These are phyloP conservation scores for Ochetophila trinervis DNA, from an alignment of 306 rosid genomes.

Conservation along the genomic window DNA sequence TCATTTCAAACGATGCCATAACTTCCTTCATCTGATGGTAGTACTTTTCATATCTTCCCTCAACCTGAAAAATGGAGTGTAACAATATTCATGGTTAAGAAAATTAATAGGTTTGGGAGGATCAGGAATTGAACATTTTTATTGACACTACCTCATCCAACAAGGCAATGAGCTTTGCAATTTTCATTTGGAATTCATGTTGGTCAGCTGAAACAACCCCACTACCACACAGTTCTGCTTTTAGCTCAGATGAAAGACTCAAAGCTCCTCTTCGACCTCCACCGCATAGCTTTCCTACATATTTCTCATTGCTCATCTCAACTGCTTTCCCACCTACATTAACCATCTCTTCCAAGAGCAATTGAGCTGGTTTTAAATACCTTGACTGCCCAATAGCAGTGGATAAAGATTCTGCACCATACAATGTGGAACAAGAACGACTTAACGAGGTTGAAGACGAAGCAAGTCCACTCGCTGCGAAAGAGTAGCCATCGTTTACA, in stretches of 20 bases:
- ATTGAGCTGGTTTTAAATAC: conserved; percentile 59
- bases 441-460: conserved; percentile 41
- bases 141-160: conserved; percentile 56
- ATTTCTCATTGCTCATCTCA: conserved; percentile 50
- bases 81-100: background rate
- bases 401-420: conserved; percentile 46
- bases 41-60: conserved; percentile 65
- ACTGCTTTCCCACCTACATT: conserved; percentile 51
- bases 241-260: conserved; percentile 54
- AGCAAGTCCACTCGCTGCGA: conserved; percentile 33
- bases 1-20: conserved; percentile 57
- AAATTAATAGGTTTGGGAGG: background rate
- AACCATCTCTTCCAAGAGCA: conserved; percentile 67
- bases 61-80: conserved; percentile 48
- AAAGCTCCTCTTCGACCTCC: conserved; percentile 44
- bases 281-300: conserved; percentile 41
- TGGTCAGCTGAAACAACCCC: conserved; percentile 52
- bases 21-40: conserved; percentile 75
- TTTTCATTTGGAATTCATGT: conserved; percentile 54
- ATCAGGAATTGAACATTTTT: background rate
- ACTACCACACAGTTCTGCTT: conserved; percentile 50
- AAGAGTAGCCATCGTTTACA: conserved; percentile 47
- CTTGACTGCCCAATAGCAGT: conserved; percentile 51
- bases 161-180: conserved; percentile 56
- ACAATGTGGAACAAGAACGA: conserved; percentile 48